phyloP scores from a whole-genome alignment of 768 basidiomycete species.

The Auriscalpium microsporum region DNA sequence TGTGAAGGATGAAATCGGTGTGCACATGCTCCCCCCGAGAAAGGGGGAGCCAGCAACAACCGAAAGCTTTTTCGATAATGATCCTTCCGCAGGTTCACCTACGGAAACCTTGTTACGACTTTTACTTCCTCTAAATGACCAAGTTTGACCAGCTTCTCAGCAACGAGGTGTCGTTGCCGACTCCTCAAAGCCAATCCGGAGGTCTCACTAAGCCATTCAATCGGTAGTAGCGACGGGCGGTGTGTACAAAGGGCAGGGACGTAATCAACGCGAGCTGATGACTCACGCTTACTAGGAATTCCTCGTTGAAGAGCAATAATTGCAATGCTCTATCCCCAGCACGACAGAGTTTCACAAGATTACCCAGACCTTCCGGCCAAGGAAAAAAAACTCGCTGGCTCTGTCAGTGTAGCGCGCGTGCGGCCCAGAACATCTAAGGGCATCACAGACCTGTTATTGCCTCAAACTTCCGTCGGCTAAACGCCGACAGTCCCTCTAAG shows the following conservation, averaged over 20 bases:
- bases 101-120: too few species aligned
- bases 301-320: slow-evolving; percentile 90
- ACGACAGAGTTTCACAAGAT: slow-evolving; percentile 75
- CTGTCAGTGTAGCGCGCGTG: slow-evolving; percentile 85
- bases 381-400: slow-evolving; percentile 76
- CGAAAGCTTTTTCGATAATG: too few species aligned
- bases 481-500: too few species aligned
- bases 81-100: too few species aligned
- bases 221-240: slow-evolving; percentile 87
- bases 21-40: too few species aligned
- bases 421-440: slow-evolving; percentile 61
- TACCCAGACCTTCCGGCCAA: slow-evolving; percentile 72
- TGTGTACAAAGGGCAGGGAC: slow-evolving; percentile 89
- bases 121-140: too few species aligned
- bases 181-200: slow-evolving; percentile 66
- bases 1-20: too few species aligned
- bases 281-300: slow-evolving; percentile 85
- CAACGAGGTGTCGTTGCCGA: slow-evolving; percentile 35
- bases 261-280: slow-evolving; percentile 86
- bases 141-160: too few species aligned
- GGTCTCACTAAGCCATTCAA: slow-evolving; percentile 87
- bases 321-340: slow-evolving; percentile 86
- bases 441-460: slow-evolving; percentile 12
- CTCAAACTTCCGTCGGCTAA: too few species aligned
- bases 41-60: too few species aligned